Evolutionary conservation across 2,329 filamentous ascomycete genomes (phyloP).

Genomic region (Aspergillus eucalypticola): DNA sequence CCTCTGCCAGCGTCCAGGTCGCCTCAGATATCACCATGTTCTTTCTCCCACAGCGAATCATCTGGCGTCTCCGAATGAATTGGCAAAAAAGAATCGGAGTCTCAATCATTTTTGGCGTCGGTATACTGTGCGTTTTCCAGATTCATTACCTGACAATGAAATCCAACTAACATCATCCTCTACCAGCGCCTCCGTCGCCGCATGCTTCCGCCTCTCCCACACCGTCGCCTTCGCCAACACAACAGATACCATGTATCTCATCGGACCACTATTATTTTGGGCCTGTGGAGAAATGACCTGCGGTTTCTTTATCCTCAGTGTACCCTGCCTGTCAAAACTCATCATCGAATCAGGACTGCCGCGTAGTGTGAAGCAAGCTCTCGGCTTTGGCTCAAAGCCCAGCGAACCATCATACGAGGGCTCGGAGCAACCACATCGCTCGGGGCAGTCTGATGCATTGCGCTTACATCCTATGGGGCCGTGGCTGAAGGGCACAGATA

Average conservation of each 20-base stretch:
- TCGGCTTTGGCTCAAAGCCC: background rate
- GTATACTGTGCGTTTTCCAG: slow-evolving; percentile 31
- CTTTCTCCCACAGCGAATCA: slow-evolving; percentile 38
- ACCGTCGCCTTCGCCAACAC: slow-evolving; percentile 17
- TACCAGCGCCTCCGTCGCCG: slow-evolving; percentile 44
- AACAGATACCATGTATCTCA: slow-evolving; percentile 34
- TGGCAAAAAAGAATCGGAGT: slow-evolving; percentile 35
- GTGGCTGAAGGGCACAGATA: background rate
- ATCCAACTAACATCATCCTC: background rate
- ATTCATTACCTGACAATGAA: background rate
- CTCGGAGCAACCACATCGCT: background rate
- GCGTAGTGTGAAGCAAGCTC: background rate
- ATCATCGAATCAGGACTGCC: slow-evolving; percentile 27
- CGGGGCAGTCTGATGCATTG: background rate
- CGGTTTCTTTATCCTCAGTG: slow-evolving; percentile 46
- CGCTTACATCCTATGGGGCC: background rate
- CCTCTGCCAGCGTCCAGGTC: slow-evolving; percentile 36
- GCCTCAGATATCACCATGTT: slow-evolving; percentile 36
- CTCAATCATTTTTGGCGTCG: slow-evolving; percentile 35
- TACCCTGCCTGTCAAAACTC: slow-evolving; percentile 45
- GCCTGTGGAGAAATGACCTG: slow-evolving; percentile 49
- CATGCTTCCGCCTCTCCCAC: slow-evolving; percentile 38
- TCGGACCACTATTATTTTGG: slow-evolving; percentile 48
- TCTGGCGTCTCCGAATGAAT: slow-evolving; percentile 36
- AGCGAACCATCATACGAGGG: background rate